A percentile compares a stretch with the other conserved stretches of the same genome.
phyloP scores from a whole-genome alignment of 345 rosid genomes.

The Erucastrum elatum region DNA sequence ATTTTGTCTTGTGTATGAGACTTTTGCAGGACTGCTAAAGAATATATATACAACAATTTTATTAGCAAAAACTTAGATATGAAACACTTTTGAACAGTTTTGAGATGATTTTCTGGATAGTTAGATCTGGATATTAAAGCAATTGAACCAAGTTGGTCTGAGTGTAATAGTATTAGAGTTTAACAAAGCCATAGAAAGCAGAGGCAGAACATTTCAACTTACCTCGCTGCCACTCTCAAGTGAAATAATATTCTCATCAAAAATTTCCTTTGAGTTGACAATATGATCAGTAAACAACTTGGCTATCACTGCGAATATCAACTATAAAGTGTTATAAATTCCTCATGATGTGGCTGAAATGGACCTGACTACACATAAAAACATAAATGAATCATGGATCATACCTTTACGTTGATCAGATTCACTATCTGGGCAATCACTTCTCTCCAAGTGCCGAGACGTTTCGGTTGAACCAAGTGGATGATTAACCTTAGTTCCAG shows the following conservation, averaged over 20 bases:
- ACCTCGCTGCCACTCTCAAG: conserved; percentile 51
- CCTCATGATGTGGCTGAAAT: neutral
- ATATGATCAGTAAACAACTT: conserved; percentile 55
- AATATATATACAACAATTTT: neutral
- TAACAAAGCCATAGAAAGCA: neutral
- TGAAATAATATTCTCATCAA: conserved; percentile 51
- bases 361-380: neutral
- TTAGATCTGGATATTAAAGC: conserved; percentile 46
- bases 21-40: conserved; percentile 53
- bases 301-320: conserved; percentile 49
- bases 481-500: conserved; percentile 42
- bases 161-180: neutral
- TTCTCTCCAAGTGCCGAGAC: conserved; percentile 60
- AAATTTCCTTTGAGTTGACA: conserved; percentile 66
- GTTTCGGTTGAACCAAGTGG: conserved; percentile 43
- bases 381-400: neutral
- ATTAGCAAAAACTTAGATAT: conserved; percentile 13
- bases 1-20: conserved; percentile 43
- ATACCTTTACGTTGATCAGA: conserved; percentile 53
- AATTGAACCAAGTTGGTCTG: conserved; percentile 5
- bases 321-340: neutral
- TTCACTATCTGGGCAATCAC: conserved; percentile 39
- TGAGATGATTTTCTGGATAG: conserved; percentile 51
- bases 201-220: conserved; percentile 21
- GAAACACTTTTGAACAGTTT: neutral